These are phyloP conservation scores for Ophiosphaerella herpotricha DNA, from an alignment of 2,329 filamentous ascomycete genomes.

Conservation along the genomic window DNA sequence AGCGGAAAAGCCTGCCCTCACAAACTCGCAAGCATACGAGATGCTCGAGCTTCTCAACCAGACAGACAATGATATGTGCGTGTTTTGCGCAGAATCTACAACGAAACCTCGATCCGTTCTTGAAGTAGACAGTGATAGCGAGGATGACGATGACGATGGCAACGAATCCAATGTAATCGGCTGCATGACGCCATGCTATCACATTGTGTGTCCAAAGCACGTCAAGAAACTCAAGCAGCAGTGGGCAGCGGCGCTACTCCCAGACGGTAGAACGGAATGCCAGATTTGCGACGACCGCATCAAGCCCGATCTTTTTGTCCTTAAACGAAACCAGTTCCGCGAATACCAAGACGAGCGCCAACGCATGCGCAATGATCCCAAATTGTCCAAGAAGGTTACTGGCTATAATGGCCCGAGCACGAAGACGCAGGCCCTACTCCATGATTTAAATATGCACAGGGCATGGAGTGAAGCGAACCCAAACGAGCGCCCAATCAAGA, in stretches of 20 bases:
- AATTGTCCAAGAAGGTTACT: conserved; percentile 63
- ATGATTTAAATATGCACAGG: conserved; percentile 70
- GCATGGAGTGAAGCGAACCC: conserved; percentile 65
- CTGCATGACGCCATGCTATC: conserved; percentile 84
- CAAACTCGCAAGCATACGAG: conserved; percentile 77
- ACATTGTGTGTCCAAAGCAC: conserved; percentile 80
- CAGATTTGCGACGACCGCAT: conserved; percentile 70
- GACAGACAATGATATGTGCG: conserved; percentile 75
- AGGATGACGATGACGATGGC: conserved; percentile 57
- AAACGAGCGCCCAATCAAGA: conserved; percentile 78
- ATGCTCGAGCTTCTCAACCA: conserved; percentile 85
- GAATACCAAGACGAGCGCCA: conserved; percentile 60
- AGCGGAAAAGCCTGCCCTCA: conserved; percentile 62
- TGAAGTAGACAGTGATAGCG: conserved; percentile 45
- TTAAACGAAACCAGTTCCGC: conserved; percentile 64
- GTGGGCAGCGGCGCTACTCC: conserved; percentile 49
- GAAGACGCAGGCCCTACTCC: conserved; percentile 82
- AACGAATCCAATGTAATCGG: conserved; percentile 64
- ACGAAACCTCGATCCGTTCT: conserved; percentile 59
- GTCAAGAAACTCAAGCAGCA: conserved; percentile 64
- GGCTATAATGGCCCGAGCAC: conserved; percentile 86
- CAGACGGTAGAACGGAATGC: conserved; percentile 62
- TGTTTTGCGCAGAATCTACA: conserved; percentile 51
- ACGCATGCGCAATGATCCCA: conserved; percentile 58
- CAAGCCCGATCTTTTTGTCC: conserved; percentile 67